Base-by-base conservation (phyloP, 257 asterid species). In the Fraxinus americana region DNA sequence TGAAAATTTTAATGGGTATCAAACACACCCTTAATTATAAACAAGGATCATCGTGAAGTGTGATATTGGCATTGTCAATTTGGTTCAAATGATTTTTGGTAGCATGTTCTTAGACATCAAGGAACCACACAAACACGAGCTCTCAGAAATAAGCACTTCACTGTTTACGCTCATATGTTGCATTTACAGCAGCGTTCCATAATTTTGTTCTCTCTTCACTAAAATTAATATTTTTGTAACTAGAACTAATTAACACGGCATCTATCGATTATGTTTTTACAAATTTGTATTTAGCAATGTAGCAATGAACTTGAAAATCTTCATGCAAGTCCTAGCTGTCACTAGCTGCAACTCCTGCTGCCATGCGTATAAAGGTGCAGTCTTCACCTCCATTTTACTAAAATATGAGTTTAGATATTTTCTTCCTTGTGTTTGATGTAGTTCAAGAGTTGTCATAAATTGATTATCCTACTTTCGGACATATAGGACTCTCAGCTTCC, bases 51-150 rank as follows among this genome's bases (percentile, higher is more conserved):
- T 72, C 45, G 6, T 73, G 59, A 70, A 14, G 16, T 38, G 59
- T 21, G 69, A 39, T 30, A 73, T 50, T 36, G 29, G 68, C 74
- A 36, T 30, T 71, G 2, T 48, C 75, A 67, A 65, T 67, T 80
- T 76, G 34, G 70, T 43, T 16, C 5, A 14, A 48, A 48, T 2
- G 43, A 38, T 13, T 70, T 45, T 65, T 41, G 38, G 68, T 48
- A 3, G 57, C n/a, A 14, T 4, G 57, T 48, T 48, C 57, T 48
- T 48, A 48, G 19, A 48, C 6, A 48, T 48, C n/a, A 14, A 48
- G 57, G 19, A 48, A 14, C 57, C 57, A 13, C 4, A 14, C n/a
- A 19, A 36, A n/a, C 32, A 17, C 38, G 32, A 61, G 67, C 34
- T 25, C 67, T 74, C 52, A 48, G 27, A 72, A 29, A 11, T 48